Conservation (phyloP, 345 rosid genomes). For the Populus deltoides region DNA sequence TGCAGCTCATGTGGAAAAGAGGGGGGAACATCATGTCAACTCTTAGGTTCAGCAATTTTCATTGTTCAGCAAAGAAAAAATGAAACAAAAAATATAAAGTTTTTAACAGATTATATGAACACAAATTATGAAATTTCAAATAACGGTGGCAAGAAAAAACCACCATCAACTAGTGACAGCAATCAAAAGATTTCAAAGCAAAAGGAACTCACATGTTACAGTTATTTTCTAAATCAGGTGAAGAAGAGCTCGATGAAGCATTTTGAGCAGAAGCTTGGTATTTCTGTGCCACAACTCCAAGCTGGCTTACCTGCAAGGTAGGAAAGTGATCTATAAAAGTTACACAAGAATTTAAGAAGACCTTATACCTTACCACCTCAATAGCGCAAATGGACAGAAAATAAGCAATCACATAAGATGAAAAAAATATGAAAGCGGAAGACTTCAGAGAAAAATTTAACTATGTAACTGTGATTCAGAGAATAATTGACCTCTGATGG, state of each 20-base stretch:
- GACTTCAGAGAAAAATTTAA: neutral
- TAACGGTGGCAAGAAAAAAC: too few species aligned
- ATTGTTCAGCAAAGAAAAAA: neutral
- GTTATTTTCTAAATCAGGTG: conserved; percentile 72
- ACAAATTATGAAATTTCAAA: neutral
- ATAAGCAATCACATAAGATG: neutral
- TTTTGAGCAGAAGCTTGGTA: conserved; percentile 87
- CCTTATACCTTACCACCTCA: neutral
- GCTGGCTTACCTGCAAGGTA: conserved; percentile 74
- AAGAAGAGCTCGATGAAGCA: conserved; percentile 69
- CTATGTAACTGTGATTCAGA: neutral
- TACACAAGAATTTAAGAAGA: neutral
- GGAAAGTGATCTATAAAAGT: too few species aligned
- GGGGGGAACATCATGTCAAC: neutral
- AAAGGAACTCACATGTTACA: conserved; percentile 69
- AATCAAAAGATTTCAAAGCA: neutral
- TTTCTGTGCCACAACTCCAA: conserved; percentile 83
- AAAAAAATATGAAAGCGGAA: neutral
- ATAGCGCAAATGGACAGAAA: neutral
- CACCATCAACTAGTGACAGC: neutral
- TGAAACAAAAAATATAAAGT: neutral
- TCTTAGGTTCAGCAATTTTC: neutral
- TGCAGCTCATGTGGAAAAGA: neutral
- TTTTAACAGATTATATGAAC: neutral
- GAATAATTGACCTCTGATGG: neutral